Evolutionary conservation across 1,284 basidiomycete species (phyloP).

Genomic region (Meripilus lineatus): DNA sequence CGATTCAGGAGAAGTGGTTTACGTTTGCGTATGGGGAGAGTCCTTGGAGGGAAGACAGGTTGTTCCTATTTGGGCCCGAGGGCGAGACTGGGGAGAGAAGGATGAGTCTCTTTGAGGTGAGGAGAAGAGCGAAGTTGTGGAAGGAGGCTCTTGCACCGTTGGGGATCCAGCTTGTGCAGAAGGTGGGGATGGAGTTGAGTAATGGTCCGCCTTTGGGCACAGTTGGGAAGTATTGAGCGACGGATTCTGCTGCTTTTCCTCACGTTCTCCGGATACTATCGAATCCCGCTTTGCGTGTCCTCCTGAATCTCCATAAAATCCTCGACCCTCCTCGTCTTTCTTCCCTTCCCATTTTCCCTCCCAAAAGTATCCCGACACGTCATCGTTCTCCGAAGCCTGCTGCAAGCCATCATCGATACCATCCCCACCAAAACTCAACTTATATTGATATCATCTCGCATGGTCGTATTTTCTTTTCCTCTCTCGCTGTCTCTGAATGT

Average conservation of each 20-base stretch:
- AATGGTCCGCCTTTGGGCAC: slow-evolving; percentile 46
- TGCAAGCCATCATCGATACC: neutral
- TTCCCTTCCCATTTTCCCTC: neutral
- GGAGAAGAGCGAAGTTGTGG: slow-evolving; percentile 49
- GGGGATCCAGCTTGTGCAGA: slow-evolving; percentile 60
- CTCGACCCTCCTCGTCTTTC: neutral
- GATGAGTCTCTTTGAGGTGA: slow-evolving; percentile 47
- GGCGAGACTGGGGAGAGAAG: slow-evolving; percentile 63
- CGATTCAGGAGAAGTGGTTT: slow-evolving; percentile 68
- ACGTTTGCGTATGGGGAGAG: slow-evolving; percentile 66
- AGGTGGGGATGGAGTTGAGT: slow-evolving; percentile 65
- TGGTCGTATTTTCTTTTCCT: neutral
- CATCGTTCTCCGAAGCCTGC: neutral
- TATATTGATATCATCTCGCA: neutral
- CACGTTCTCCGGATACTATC: neutral
- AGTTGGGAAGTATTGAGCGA: slow-evolving; percentile 6
- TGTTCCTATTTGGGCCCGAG: slow-evolving; percentile 73
- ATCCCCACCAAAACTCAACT: neutral
- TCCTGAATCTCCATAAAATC: neutral
- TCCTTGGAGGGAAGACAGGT: slow-evolving; percentile 62
- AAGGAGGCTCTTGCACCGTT: slow-evolving; percentile 59
- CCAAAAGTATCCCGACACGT: neutral
- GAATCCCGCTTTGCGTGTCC: no score
- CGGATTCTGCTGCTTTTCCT: slow-evolving; percentile 1
- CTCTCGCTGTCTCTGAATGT: neutral